phyloP scores from a whole-genome alignment of 2,329 filamentous ascomycete genomes.

The Xylariaceae sp. region DNA sequence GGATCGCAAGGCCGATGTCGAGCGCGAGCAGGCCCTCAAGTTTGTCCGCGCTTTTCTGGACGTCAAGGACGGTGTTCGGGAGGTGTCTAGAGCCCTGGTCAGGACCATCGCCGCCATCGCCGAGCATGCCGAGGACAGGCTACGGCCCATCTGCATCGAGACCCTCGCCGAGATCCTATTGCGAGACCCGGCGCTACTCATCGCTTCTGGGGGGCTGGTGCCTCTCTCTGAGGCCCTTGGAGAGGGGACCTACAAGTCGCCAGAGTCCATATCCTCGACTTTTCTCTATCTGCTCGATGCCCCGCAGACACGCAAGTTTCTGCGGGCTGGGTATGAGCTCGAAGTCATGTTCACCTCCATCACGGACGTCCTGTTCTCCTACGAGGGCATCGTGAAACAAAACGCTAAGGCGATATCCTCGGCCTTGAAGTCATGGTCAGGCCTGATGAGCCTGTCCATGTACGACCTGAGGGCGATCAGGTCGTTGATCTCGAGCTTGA shows the following conservation, averaged over 20 bases:
- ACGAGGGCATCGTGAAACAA: constrained; percentile 62
- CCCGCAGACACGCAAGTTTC: constrained; percentile 68
- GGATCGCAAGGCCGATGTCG: constrained; percentile 92
- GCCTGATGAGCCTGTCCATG: constrained; percentile 80
- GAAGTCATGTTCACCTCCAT: constrained; percentile 88
- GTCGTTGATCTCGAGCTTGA: constrained; percentile 64
- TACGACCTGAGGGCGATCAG: constrained; percentile 78
- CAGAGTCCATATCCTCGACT: constrained; percentile 79
- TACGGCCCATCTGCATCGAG: constrained; percentile 85
- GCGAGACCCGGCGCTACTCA: constrained; percentile 71
- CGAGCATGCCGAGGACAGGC: constrained; percentile 74
- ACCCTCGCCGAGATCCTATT: constrained; percentile 89
- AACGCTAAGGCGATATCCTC: constrained; percentile 90
- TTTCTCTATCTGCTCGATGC: constrained; percentile 86
- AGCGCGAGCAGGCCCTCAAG: constrained; percentile 93
- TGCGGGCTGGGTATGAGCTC: constrained; percentile 83
- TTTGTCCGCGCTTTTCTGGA: constrained; percentile 93
- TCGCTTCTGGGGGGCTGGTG: constrained; percentile 75
- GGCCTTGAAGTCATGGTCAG: constrained; percentile 88
- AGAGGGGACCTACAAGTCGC: constrained; percentile 86
- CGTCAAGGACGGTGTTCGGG: constrained; percentile 82
- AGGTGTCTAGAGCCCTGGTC: constrained; percentile 80
- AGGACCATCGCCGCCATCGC: constrained; percentile 87
- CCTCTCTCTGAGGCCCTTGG: constrained; percentile 86
- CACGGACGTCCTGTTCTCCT: constrained; percentile 67